Base-by-base conservation (phyloP, 768 basidiomycete species). In the Suillus bovinus region DNA sequence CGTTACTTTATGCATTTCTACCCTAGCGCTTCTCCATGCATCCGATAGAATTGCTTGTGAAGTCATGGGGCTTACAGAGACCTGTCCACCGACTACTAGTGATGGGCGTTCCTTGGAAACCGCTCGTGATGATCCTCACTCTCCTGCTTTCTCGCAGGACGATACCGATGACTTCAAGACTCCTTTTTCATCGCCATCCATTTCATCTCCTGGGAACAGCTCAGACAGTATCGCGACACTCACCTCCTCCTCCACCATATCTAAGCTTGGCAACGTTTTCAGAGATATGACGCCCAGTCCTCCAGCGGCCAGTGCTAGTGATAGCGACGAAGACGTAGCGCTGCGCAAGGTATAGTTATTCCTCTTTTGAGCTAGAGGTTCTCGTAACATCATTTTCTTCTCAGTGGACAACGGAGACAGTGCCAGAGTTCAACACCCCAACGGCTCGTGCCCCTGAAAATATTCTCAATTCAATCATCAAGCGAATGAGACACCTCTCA, bases 401-500 rank as follows among this genome's bases (percentile, higher is more conserved):
- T 33, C 11, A 52, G 50, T 52, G 50, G 50, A n/a, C 6, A 13
- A 9, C 5, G 31, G 20, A 52, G 33, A 52, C 33, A 7, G 50
- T n/a, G 6, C 50, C 50, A 33, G 50, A 33, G 20, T 33, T 52
- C 11, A n/a, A 20, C 29, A 52, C 50, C 20, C 50, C 50, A 20
- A n/a, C 2, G 20, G 20, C 31, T 33, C 31, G 29, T 3, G 6
- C 50, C 13, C 20, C 50, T 52, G 50, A 52, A 31, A 52, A 33
- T n/a, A 33, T 52, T 13, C 20, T 52, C 11, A 52, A 52, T n/a
- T 52, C 50, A 33, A 33, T 52, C 50, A 52, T 52, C 50, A 52
- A 33, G 50, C 50, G 50, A 52, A 52, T 52, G 50, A n/a, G 17
- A 33, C n/a, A 31, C 20, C 50, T 52, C 50, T 52, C 50, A 52